Percentiles rank a stretch among this genome's conserved stretches.
These are phyloP conservation scores for Pichia sp. DNA, from an alignment of 1,139 yeast species.

Conservation along the genomic window DNA sequence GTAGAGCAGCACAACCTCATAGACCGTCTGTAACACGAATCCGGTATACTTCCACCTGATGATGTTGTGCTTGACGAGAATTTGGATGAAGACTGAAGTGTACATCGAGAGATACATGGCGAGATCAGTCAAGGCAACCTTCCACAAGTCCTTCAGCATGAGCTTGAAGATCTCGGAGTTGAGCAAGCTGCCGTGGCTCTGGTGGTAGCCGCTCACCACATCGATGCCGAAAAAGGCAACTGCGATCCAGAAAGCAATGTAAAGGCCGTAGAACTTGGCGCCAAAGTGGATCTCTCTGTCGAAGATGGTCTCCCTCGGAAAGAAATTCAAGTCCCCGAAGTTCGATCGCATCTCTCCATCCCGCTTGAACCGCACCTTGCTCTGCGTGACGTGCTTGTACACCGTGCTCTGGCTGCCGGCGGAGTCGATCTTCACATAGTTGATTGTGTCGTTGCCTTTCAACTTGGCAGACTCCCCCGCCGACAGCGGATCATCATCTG, in stretches of 20 bases:
- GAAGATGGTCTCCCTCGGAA: slow-evolving; percentile 42
- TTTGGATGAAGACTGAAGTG: slow-evolving; percentile 53
- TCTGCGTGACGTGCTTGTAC: slow-evolving; percentile 8
- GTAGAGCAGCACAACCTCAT: slow-evolving; percentile 49
- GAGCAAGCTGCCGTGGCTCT: slow-evolving; percentile 31
- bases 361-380: slow-evolving; percentile 25
- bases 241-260: slow-evolving; percentile 64
- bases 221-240: slow-evolving; percentile 51
- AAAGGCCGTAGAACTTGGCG: slow-evolving; percentile 58
- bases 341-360: slow-evolving; percentile 37
- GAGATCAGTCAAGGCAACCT: slow-evolving; percentile 66
- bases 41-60: slow-evolving; percentile 61
- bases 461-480: neutral
- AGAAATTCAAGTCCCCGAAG: slow-evolving; percentile 42
- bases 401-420: neutral
- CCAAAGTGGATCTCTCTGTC: slow-evolving; percentile 36
- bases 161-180: slow-evolving; percentile 49
- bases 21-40: slow-evolving; percentile 53
- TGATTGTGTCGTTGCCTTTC: neutral
- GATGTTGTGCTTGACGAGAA: slow-evolving; percentile 38
- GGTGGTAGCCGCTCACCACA: slow-evolving; percentile 42
- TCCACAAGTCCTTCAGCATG: slow-evolving; percentile 51
- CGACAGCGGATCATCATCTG: neutral
- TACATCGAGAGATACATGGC: slow-evolving; percentile 65
- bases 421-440: neutral